Conservation (phyloP, 108 stramenopile species). For the Poteriospumella lacustris region DNA sequence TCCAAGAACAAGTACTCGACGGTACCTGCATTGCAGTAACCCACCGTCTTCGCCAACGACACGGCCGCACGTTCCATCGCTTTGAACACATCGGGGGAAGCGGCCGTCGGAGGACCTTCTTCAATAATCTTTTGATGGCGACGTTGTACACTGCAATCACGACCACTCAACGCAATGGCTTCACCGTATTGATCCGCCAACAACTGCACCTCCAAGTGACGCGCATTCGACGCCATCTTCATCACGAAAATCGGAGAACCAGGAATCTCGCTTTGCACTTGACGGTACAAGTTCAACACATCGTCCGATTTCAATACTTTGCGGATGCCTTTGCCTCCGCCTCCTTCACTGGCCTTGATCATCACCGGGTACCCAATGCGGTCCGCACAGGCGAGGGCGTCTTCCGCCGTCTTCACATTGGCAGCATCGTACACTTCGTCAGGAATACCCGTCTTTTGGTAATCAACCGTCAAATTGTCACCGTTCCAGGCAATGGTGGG, state of each 20-base stretch:
- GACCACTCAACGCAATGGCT: constrained; percentile 94
- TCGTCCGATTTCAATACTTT: constrained; percentile 52
- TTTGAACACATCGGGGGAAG: constrained; percentile 77
- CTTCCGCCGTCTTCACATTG: constrained; percentile 66
- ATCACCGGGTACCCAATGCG: constrained; percentile 95
- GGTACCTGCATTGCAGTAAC: constrained; percentile 96
- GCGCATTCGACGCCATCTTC: constrained; percentile 64
- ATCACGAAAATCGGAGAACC: constrained; percentile 98
- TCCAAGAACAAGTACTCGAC: constrained; percentile 97
- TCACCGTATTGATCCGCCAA: constrained; percentile 92
- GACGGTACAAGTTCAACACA: constrained; percentile 77
- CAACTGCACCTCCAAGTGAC: constrained; percentile 97
- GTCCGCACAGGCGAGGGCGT: constrained; percentile 67
- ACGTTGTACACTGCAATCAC: constrained; percentile 97
- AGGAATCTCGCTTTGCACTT: constrained; percentile 96
- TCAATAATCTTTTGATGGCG: constrained; percentile 97
- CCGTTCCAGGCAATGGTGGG: constrained; percentile 98
- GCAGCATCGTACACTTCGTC: constrained; percentile 76
- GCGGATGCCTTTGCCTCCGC: constrained; percentile 98
- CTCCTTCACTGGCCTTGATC: constrained; percentile 99
- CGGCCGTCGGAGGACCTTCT: constrained; percentile 95
- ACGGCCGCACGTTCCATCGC: constrained; percentile 96
- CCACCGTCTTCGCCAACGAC: constrained; percentile 87
- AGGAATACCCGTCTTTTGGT: constrained; percentile 70
- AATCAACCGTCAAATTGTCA: constrained; percentile 65